Base-by-base conservation (phyloP, 2,329 filamentous ascomycete species). In the Aspergillus pseudoterreus region DNA sequence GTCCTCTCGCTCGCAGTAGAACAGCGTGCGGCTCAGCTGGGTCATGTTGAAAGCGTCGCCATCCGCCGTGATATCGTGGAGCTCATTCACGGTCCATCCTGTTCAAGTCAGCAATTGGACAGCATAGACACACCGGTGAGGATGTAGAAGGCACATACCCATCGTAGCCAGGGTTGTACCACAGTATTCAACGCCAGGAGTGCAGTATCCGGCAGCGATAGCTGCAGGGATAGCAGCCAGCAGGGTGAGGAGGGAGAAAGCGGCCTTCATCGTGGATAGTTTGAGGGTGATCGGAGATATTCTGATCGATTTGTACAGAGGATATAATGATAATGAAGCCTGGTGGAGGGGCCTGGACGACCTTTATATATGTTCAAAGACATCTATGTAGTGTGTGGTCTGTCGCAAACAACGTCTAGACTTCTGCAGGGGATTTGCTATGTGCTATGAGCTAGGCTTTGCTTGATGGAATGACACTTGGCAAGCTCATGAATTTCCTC, bases 1-100 rank as follows among this genome's bases (percentile, higher is more conserved):
- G 24, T 36, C 45, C 4, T 39, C 19, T 12, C 21, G 24, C 19
- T 38, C 45, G 10, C 45, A 47, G 14, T 38, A 47, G 19, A 38
- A 47, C 19, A 47, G 12, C n/a, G 45, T 33, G 12, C 24, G 21
- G 9, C 27, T 30, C 27, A 30, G 27, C 8, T 30, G 27, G 8
- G 35, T 36, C 15, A 24, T 5, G 21, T 30, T 47, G 33, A 12
- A n/a, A 17, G 35, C 33, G 17, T 36, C 27, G 8, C 27, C 45
- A 6, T 47, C 45, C 5, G 15, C 8, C 8, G 35, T 19, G 15
- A 39, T 47, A 11, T 38, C 45, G 24, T 27, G 45, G 8, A 47
- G 14, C 24, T 47, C 45, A 15, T 6, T 32, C 4, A 27, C 22
- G 15, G 22, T 48, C 46, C 46, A 48, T 32, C 46, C 46, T 48